Percentiles rank a stretch among this genome's conserved stretches.
These are phyloP conservation scores for Xylaria sp. DNA, from an alignment of 2,329 filamentous ascomycete genomes.

Conservation along the genomic window DNA sequence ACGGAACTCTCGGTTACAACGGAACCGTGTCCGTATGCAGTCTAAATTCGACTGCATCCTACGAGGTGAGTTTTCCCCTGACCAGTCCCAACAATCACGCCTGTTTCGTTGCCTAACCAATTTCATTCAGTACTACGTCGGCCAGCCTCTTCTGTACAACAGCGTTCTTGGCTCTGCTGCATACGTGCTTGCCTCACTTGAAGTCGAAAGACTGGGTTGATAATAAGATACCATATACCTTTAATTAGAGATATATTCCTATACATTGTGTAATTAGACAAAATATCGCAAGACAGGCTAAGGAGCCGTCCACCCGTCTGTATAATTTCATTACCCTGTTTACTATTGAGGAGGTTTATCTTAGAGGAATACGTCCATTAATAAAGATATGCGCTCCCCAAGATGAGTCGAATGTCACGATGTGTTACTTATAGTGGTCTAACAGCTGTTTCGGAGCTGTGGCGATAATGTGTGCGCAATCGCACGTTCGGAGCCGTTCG, in stretches of 20 bases:
- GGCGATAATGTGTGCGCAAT: background rate
- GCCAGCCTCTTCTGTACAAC: constrained; percentile 51
- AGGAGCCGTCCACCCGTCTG: background rate
- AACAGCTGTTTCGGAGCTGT: background rate
- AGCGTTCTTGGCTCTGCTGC: constrained; percentile 53
- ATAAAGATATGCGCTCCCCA: background rate
- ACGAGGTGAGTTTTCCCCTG: constrained; percentile 44
- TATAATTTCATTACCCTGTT: background rate
- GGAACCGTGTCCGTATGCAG: constrained; percentile 55
- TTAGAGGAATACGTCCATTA: background rate
- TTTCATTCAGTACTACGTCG: constrained; percentile 50
- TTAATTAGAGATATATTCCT: no score
- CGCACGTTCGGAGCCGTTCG: no score
- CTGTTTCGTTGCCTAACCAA: constrained; percentile 31
- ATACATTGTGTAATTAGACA: constrained; percentile 5
- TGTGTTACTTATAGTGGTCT: no score
- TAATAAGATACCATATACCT: background rate
- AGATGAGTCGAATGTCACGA: background rate
- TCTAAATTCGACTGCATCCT: constrained; percentile 54
- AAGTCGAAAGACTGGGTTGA: constrained; percentile 47
- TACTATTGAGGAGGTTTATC: background rate
- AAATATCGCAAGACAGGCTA: constrained; percentile 8
- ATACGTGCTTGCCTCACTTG: constrained; percentile 53
- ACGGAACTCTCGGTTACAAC: constrained; percentile 49
- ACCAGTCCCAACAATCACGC: background rate